Conservation (phyloP, 345 rosid species). For the Combretum micranthum region DNA sequence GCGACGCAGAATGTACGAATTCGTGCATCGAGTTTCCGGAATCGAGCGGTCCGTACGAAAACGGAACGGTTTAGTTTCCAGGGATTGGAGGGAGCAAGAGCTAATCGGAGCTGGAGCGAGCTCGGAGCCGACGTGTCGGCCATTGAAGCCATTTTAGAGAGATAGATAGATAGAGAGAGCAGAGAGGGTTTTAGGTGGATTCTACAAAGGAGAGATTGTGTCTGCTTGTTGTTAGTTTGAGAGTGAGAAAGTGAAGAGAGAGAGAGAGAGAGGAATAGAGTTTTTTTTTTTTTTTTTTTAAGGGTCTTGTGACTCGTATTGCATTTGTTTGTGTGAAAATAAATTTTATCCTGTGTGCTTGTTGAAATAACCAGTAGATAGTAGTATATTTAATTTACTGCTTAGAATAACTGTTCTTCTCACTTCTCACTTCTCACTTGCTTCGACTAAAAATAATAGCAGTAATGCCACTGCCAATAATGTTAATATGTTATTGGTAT, state of each 20-base stretch:
- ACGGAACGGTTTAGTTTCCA: conserved; percentile 9
- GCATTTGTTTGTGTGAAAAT: too few relatives aligned
- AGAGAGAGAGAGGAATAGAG: conserved; percentile 1
- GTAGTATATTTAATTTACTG: too few relatives aligned
- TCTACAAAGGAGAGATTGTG: conserved; percentile 15
- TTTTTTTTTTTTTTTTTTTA: neutral
- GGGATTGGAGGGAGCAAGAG: conserved; percentile 30
- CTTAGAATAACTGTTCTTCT: too few relatives aligned
- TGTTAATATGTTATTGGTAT: too few relatives aligned
- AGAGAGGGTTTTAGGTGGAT: conserved; percentile 5
- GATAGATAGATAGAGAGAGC: conserved; percentile 7
- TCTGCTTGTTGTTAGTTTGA: neutral
- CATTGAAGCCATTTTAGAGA: conserved; percentile 37
- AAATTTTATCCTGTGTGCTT: too few relatives aligned
- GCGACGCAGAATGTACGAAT: conserved; percentile 22
- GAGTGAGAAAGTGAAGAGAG: neutral
- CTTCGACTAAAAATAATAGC: too few relatives aligned
- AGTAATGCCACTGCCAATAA: too few relatives aligned
- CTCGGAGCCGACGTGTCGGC: conserved; percentile 50
- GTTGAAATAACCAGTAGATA: too few relatives aligned
- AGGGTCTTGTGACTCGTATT: too few relatives aligned
- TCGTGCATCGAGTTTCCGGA: conserved; percentile 21
- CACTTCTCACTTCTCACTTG: too few relatives aligned
- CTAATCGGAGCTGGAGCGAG: conserved; percentile 86
- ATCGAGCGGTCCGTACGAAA: conserved; percentile 18